These are phyloP conservation scores for Ophiostoma himal-ulmi DNA, from an alignment of 2,329 filamentous ascomycete species.

Conservation along the genomic window DNA sequence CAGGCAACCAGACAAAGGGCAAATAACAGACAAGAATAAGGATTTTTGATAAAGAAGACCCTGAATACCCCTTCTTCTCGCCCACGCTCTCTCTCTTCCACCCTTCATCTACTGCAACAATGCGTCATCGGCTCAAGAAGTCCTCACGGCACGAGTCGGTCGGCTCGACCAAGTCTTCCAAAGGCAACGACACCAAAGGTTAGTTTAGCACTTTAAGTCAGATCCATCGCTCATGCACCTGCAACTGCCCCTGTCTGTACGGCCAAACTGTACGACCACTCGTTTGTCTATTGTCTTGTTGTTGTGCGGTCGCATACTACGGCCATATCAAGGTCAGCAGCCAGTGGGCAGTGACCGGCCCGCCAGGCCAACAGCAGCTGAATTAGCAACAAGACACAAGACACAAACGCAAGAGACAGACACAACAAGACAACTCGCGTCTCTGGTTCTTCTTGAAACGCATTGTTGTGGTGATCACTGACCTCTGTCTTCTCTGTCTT, in stretches of 20 bases:
- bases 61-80: neutral
- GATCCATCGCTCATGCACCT: neutral
- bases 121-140: constrained; percentile 25
- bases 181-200: constrained; percentile 18
- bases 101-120: constrained; percentile 6
- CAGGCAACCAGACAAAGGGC: neutral
- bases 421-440: neutral
- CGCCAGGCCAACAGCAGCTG: neutral
- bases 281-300: neutral
- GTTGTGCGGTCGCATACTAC: constrained; percentile 7
- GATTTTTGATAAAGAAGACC: neutral
- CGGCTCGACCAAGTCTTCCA: constrained; percentile 23
- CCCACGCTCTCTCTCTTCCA: neutral
- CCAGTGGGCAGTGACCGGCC: neutral
- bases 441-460: constrained; percentile 4
- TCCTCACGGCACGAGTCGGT: constrained; percentile 20
- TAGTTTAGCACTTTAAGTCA: neutral
- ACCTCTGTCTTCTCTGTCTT: neutral
- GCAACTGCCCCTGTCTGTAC: neutral
- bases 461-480: neutral
- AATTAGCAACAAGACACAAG: neutral
- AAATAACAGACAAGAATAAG: neutral
- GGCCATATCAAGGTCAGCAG: constrained; percentile 3
- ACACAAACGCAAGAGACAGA: neutral
- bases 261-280: neutral